A percentile compares a stretch with the other conserved stretches of the same genome.
Evolutionary conservation across 345 rosid species (phyloP).

Genomic region (Nephelium lappaceum): DNA sequence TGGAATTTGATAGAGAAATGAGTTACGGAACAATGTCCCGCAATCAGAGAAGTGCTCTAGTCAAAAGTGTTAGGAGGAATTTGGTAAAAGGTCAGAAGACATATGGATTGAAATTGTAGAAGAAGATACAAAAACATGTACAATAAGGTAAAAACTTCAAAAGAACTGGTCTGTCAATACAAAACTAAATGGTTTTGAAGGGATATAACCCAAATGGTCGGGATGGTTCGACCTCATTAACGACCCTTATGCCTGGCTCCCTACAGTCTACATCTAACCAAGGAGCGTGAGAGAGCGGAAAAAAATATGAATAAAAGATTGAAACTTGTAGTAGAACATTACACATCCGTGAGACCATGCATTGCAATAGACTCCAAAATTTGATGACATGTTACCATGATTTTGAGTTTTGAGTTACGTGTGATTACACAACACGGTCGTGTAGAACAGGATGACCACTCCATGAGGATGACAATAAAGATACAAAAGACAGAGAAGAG

Average conservation of each 20-base stretch:
- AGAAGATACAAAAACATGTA: not conserved
- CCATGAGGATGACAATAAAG: not conserved
- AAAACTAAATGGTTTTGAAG: conserved; percentile 2
- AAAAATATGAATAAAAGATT: not conserved
- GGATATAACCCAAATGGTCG: not conserved
- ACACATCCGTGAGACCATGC: not conserved
- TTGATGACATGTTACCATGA: not conserved
- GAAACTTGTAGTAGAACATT: not conserved
- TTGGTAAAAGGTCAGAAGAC: not conserved
- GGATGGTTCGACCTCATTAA: not conserved
- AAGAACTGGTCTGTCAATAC: not conserved
- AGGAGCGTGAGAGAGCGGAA: not conserved
- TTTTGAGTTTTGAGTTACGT: not conserved
- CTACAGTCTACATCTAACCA: not conserved
- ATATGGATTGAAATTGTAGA: not conserved
- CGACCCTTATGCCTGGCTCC: not conserved
- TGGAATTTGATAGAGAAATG: not conserved
- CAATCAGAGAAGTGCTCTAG: not conserved
- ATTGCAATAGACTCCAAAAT: not conserved
- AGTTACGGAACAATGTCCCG: not conserved
- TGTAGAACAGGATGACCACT: not conserved
- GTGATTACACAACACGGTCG: not conserved
- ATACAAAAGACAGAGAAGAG: not conserved
- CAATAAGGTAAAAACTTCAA: not conserved
- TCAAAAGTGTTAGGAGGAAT: not conserved